A percentile compares a stretch with the other conserved stretches of the same genome.
Conservation (phyloP, 345 rosid species). For the Boechera divaricarpa region DNA sequence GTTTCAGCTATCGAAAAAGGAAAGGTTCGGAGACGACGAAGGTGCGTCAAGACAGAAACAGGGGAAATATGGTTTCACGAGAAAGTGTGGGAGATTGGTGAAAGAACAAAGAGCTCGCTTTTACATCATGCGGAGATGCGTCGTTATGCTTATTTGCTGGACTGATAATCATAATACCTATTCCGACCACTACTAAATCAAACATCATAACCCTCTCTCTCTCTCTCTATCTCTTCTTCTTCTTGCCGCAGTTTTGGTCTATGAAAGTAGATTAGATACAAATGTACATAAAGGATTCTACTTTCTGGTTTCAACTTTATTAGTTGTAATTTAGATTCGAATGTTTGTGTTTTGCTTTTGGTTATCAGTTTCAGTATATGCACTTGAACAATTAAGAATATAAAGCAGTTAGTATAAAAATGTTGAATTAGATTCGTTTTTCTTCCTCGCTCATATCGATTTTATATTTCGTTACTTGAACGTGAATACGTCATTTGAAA, state of each 20-base stretch:
- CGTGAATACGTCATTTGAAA: conserved; percentile 5
- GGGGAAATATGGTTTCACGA: conserved; percentile 64
- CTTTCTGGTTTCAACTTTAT: conserved; percentile 5
- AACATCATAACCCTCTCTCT: not conserved
- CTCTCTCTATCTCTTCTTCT: not conserved
- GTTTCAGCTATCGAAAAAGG: conserved; percentile 52
- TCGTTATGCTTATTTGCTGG: conserved; percentile 94
- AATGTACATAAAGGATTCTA: conserved; percentile 50
- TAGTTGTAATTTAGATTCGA: conserved; percentile 14
- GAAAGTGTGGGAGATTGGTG: conserved; percentile 81
- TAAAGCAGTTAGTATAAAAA: conserved; percentile 16
- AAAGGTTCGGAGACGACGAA: conserved; percentile 39
- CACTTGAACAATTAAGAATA: conserved; percentile 6
- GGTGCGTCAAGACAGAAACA: conserved; percentile 39
- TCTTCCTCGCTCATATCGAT: conserved; percentile 1
- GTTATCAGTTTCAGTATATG: conserved; percentile 18
- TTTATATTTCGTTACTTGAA: not conserved
- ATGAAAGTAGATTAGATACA: conserved; percentile 43
- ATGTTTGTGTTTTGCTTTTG: conserved; percentile 32
- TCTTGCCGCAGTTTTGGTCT: conserved; percentile 22
- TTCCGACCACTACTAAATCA: conserved; percentile 41
- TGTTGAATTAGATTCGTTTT: not conserved
- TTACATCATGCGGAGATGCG: conserved; percentile 90
- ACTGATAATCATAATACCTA: conserved; percentile 61
- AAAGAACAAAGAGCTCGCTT: conserved; percentile 89